Evolutionary conservation across 169 alveolate genomes (phyloP), one percentile per base, ranked within the genome.

Genomic region (Neospora caninum): DNA sequence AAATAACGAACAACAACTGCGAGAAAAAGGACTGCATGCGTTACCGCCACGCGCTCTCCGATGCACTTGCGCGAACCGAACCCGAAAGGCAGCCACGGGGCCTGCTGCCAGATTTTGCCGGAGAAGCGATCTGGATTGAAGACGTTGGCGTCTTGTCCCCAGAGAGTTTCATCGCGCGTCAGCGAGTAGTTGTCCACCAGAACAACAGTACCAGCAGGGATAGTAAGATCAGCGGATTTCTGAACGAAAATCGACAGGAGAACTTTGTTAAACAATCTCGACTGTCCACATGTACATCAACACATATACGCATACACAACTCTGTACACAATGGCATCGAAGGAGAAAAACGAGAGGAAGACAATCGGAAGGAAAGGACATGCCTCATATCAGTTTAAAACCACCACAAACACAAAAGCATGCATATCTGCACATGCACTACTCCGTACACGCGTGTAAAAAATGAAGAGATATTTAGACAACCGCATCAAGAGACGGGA

Each of bases 11-110:
- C 42, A n/a, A 73, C n/a, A n/a, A n/a, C 10, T 6, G 84, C 22
- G 43, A 73, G 84, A n/a, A 73, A 73, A 36, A 73, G 16, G 13
- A 73, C 84, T 34, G 84, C 84, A 73, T 73, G 84, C 27, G 84
- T n/a, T 18, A 73, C 42, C 45, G 84, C 38, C 27, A 36, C 25
- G 2, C 45, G 39, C 13, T 31, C 45, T 13, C 84, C 84, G 39
- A 73, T 6, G 43, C 84, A 73, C 42, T 73, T 73, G 84, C 84
- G 84, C 27, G 84, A 0, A 10, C 84, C 84, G 25, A 73, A 73
- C 25, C 84, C 84, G 42, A 73, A 73, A n/a, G 84, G 84, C 38
- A 73, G 49, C 84, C 84, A 73, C 0, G 84, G 84, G 20, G 84
- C 84, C 42, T 73, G 84, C 20, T 73, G 84, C 84, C 84, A 73